Percentiles rank a stretch among this genome's conserved stretches.
phyloP scores from a whole-genome alignment of 371 early-diverging fungal species.

The Gilbertella persicaria region DNA sequence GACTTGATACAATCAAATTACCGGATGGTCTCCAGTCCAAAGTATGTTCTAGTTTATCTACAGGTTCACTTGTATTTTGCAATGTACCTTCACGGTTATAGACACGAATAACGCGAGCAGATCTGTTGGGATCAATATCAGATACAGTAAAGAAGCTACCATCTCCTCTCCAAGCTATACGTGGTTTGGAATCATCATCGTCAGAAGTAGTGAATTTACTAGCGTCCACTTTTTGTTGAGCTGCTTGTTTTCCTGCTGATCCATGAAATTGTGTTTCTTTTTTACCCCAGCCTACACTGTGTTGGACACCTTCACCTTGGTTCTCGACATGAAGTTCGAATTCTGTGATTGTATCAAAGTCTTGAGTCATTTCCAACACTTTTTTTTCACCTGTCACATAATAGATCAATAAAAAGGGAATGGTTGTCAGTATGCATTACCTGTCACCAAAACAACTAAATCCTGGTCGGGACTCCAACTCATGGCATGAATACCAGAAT shows the following conservation, averaged over 20 bases:
- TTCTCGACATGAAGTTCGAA: conserved; percentile 69
- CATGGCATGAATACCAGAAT: conserved; percentile 77
- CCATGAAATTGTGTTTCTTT: conserved; percentile 98
- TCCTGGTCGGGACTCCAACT: conserved; percentile 95
- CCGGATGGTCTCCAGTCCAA: conserved; percentile 91
- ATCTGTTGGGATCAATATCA: conserved; percentile 58
- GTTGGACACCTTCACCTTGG: conserved; percentile 71
- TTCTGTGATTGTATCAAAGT: conserved; percentile 88
- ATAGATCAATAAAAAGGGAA: neutral
- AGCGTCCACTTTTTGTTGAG: conserved; percentile 54
- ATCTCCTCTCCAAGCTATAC: conserved; percentile 93
- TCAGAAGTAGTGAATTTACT: conserved; percentile 56
- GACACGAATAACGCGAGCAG: conserved; percentile 72
- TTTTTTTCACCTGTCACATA: conserved; percentile 62
- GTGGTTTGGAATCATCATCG: conserved; percentile 77
- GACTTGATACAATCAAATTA: conserved; percentile 84
- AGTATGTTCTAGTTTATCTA: conserved; percentile 80
- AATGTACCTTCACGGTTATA: conserved; percentile 87
- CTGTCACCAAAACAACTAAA: conserved; percentile 80
- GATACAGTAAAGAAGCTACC: conserved; percentile 79
- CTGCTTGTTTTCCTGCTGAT: conserved; percentile 83
- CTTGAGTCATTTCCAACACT: conserved; percentile 89
- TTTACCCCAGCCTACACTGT: conserved; percentile 95
- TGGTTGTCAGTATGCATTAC: too few species aligned
- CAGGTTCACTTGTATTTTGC: conserved; percentile 80